A percentile compares a stretch with the other conserved stretches of the same genome.
Conservation (phyloP, 2,329 filamentous ascomycete genomes). For the Fusarium pseudocircinatum region DNA sequence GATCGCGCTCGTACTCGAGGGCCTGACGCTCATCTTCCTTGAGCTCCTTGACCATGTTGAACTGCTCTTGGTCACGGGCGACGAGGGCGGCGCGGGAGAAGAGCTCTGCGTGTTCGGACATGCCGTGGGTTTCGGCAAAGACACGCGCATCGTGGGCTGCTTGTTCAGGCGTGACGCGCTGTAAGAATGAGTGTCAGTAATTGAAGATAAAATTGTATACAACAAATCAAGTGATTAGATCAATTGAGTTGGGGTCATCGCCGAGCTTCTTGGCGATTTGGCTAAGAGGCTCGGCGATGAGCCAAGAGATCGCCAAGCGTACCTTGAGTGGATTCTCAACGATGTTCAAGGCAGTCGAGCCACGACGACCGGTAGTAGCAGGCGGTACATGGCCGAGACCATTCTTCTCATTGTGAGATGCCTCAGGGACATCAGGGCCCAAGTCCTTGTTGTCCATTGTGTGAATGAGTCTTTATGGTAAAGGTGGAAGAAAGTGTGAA, state of each 20-base stretch:
- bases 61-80: conserved; percentile 44
- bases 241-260: background rate
- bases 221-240: background rate
- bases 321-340: conserved; percentile 26
- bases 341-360: conserved; percentile 18
- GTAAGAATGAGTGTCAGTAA: background rate
- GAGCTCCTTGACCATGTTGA: conserved; percentile 44
- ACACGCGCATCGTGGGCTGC: conserved; percentile 54
- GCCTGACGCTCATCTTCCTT: conserved; percentile 49
- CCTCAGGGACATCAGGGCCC: conserved; percentile 8
- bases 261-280: background rate
- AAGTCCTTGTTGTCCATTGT: conserved; percentile 22
- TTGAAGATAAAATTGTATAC: background rate
- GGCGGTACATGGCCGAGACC: background rate
- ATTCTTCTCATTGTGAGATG: conserved; percentile 16
- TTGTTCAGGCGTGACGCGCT: conserved; percentile 42
- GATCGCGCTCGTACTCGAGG: conserved; percentile 58
- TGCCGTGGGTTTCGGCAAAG: conserved; percentile 60
- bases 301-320: conserved; percentile 23
- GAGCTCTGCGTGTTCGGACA: conserved; percentile 59
- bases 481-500: background rate
- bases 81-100: conserved; percentile 52
- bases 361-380: background rate
- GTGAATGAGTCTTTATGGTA: background rate
- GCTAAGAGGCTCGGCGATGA: background rate